These are phyloP conservation scores for Ampelocalamus luodianensis DNA, from an alignment of 176 grass and related monocot genomes.

Conservation along the genomic window DNA sequence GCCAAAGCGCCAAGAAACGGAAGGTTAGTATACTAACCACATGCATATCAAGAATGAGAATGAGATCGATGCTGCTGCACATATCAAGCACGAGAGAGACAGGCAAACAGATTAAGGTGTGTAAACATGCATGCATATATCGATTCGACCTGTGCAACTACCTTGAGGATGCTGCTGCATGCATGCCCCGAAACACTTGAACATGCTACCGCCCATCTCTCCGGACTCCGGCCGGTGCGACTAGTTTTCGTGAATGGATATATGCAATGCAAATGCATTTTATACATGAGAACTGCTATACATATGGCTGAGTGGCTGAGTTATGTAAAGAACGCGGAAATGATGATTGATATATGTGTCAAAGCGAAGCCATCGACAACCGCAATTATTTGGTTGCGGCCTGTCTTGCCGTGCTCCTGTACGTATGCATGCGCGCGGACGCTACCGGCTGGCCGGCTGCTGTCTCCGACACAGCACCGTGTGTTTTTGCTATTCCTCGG, in stretches of 20 bases:
- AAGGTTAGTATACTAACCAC: background rate
- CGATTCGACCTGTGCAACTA: background rate
- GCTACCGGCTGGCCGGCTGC: constrained; percentile 18
- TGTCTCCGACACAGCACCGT: background rate
- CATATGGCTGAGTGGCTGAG: background rate
- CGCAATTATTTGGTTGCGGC: background rate
- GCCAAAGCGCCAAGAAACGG: background rate
- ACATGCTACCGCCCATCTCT: constrained; percentile 2
- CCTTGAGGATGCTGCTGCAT: background rate
- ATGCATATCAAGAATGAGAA: background rate
- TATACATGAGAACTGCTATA: constrained; percentile 24
- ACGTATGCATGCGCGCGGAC: constrained; percentile 40
- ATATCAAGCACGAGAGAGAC: background rate
- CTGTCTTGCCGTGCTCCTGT: constrained; percentile 34
- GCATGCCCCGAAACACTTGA: constrained; percentile 18
- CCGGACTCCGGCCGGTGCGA: background rate
- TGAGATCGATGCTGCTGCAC: too few relatives aligned
- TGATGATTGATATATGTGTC: constrained; percentile 13
- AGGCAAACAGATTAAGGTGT: background rate
- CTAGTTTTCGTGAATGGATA: background rate
- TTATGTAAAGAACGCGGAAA: background rate
- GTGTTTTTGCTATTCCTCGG: background rate
- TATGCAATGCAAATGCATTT: background rate
- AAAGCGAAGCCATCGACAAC: constrained; percentile 37
- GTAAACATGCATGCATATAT: background rate